Percentiles rank a stretch among this genome's conserved stretches.
phyloP scores from a whole-genome alignment of 306 rosid species.

The Crotalaria pallida region DNA sequence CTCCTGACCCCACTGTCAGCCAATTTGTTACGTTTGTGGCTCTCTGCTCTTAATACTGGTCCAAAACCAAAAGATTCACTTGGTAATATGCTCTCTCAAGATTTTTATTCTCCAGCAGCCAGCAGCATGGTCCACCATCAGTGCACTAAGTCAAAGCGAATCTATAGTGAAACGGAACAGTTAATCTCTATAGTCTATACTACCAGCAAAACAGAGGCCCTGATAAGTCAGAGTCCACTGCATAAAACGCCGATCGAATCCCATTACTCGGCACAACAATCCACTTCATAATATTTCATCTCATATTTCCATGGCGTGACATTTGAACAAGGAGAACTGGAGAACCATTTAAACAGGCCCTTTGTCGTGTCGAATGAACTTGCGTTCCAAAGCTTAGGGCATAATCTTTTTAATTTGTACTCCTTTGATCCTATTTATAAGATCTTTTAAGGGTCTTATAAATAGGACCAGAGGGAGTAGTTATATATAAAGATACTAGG shows the following conservation, averaged over 20 bases:
- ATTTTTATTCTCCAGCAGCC: constrained; percentile 22
- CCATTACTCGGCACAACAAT: background rate
- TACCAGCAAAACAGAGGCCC: background rate
- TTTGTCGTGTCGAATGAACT: background rate
- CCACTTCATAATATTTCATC: background rate
- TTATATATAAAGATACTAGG: background rate
- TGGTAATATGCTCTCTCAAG: background rate
- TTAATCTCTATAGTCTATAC: constrained; percentile 1
- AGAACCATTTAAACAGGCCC: background rate
- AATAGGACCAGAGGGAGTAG: too few species aligned
- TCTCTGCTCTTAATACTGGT: background rate
- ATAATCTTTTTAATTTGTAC: background rate
- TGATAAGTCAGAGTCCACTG: background rate
- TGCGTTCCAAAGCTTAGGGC: background rate
- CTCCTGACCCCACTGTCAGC: constrained; percentile 23
- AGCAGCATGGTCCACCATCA: constrained; percentile 5
- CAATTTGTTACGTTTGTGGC: constrained; percentile 13
- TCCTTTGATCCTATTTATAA: too few species aligned
- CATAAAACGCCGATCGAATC: background rate
- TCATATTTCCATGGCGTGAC: background rate
- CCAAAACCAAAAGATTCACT: constrained; percentile 12
- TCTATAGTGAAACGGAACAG: background rate
- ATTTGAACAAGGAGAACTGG: background rate
- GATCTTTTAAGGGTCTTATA: too few species aligned
- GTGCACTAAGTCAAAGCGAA: background rate